phyloP scores from a whole-genome alignment of 352 stramenopile genomes.

The Pythium vanterpoolii region DNA sequence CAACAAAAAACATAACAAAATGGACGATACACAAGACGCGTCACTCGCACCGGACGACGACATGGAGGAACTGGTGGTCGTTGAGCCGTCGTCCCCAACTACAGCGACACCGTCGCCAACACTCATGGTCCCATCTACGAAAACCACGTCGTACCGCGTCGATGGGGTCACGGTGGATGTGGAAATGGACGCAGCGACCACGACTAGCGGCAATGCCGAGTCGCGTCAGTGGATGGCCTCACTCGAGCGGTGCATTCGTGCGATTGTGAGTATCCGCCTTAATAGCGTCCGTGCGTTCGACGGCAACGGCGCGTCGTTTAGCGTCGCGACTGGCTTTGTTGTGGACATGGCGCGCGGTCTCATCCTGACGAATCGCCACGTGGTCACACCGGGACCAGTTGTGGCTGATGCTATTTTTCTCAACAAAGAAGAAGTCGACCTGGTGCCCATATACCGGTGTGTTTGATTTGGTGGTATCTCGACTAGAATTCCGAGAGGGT shows the following conservation, averaged over 20 bases:
- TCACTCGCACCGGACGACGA: slow-evolving; percentile 21
- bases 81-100: not conserved
- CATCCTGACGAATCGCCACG: slow-evolving; percentile 92
- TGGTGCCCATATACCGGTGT: slow-evolving; percentile 86
- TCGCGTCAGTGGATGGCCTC: slow-evolving; percentile 70
- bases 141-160: slow-evolving; percentile 28
- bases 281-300: slow-evolving; percentile 87
- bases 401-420: slow-evolving; percentile 91
- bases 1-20: not conserved
- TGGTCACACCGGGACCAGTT: slow-evolving; percentile 86
- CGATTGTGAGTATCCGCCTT: slow-evolving; percentile 86
- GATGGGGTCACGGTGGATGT: slow-evolving; percentile 39
- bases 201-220: slow-evolving; percentile 33
- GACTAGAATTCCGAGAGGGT: too few species aligned
- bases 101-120: not conserved
- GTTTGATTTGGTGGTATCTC: not conserved
- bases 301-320: slow-evolving; percentile 81
- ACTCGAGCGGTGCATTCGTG: slow-evolving; percentile 67
- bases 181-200: slow-evolving; percentile 25
- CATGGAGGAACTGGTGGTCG: slow-evolving; percentile 17
- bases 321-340: slow-evolving; percentile 89
- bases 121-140: not conserved
- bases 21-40: slow-evolving; percentile 24
- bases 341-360: slow-evolving; percentile 86
- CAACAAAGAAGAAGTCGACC: slow-evolving; percentile 92